Conservation (phyloP, 805 yeast genomes). For the Nakazawaea ambrosiae region DNA sequence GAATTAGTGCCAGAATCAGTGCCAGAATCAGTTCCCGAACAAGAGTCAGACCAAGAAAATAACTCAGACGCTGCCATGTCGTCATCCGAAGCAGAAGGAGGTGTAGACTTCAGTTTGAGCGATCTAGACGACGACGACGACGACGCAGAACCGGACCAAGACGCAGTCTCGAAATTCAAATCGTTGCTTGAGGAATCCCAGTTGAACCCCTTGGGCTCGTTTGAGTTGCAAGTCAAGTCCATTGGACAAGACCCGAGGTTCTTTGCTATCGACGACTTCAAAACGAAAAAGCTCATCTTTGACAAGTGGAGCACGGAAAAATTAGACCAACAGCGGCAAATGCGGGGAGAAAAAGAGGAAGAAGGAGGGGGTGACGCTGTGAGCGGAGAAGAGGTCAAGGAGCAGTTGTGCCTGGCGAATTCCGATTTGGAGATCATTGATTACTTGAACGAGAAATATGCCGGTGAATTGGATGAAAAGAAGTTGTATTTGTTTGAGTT, state of each 20-base stretch:
- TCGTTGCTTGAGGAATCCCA: constrained; percentile 25
- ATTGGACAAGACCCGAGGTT: constrained; percentile 37
- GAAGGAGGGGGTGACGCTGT: neutral
- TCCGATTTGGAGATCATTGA: constrained; percentile 5
- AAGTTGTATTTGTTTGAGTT: constrained; percentile 10
- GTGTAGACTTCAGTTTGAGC: constrained; percentile 2
- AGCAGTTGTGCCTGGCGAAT: no score
- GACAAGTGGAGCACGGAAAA: constrained; percentile 36
- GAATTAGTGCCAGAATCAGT: neutral
- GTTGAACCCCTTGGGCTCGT: constrained; percentile 37
- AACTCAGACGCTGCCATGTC: no score
- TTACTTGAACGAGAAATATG: constrained; percentile 6
- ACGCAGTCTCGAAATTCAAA: constrained; percentile 20
- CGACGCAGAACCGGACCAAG: constrained; percentile 12
- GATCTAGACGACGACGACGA: constrained; percentile 19
- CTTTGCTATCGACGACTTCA: constrained; percentile 24
- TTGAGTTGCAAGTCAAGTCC: constrained; percentile 38
- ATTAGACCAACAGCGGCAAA: neutral
- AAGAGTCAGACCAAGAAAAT: neutral
- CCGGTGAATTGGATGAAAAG: neutral
- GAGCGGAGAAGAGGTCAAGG: neutral
- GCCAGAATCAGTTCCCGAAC: neutral
- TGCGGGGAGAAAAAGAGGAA: constrained; percentile 8
- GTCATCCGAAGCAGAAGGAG: constrained; percentile 2
- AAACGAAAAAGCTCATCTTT: constrained; percentile 30